Evolutionary conservation across 495 filamentous ascomycete species (phyloP), one percentile per base, ranked within the genome.

Genomic region (Neurospora cerealis): DNA sequence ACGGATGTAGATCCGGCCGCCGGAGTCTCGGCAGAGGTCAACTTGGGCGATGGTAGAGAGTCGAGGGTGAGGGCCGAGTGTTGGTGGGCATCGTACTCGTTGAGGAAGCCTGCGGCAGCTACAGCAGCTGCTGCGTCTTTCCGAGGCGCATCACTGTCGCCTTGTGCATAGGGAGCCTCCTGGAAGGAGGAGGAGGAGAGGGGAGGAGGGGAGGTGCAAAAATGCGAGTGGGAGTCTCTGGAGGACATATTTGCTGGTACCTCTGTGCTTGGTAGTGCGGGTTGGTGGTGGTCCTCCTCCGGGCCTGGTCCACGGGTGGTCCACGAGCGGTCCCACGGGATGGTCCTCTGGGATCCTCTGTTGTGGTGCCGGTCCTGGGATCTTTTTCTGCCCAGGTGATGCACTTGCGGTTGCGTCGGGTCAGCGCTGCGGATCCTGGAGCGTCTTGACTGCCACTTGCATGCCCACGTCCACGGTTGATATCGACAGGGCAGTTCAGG

Each of bases 1-100:
- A 66, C 11, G 39, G 40, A 38, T 19, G 74, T 69, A 7, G 76
- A 48, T 10, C 36, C 71, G n/a, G 71, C 70, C 37, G 73, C 70
- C 41, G 73, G 69, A 41, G 60, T 37, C 41, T 77, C 71, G 72
- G 70, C 44, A n/a, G 36, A 54, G 48, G 69, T 60, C 41, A 69
- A 32, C 72, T 70, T 15, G 41, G 70, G 69, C 40, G 73, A 21
- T 36, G 73, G 44, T 37, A 72, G 37, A 28, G 70, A 36, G 69
- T 34, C 70, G 37, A 74, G 69, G 70, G 75, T 62, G 77, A 77
- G 38, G 70, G 75, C 72, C n/a, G 71, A 36, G 71, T 72, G 8
- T 32, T 34, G 21, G 46, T 72, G 73, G 48, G 44, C 73, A 62
- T 71, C 69, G 38, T 62, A 38, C 28, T 72, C 71, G 42, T 54